Conservation (phyloP, 768 basidiomycete species). For the Suillus tomentosus region DNA sequence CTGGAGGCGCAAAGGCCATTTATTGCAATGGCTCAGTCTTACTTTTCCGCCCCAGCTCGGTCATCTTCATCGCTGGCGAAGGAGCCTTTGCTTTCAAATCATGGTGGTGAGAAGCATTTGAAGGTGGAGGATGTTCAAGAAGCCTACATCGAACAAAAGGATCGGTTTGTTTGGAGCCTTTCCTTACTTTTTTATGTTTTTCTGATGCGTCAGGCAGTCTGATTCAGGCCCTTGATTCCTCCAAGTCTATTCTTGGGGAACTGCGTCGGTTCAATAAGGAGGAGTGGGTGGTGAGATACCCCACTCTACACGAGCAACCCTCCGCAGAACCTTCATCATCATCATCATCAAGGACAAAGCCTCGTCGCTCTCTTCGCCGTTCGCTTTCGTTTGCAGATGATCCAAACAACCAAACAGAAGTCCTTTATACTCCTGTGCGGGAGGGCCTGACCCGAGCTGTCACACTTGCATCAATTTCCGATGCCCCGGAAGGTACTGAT, state of each 20-base stretch:
- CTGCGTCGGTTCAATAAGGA: conserved; percentile 81
- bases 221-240: conserved; percentile 73
- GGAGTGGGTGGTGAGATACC: conserved; percentile 90
- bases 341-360: conserved; percentile 26
- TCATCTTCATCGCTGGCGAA: conserved; percentile 10
- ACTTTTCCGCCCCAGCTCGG: conserved; percentile 6
- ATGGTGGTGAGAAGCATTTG: conserved; percentile 33
- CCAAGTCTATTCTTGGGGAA: conserved; percentile 67
- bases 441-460: conserved; percentile 57
- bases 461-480: conserved; percentile 56
- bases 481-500: conserved; percentile 41
- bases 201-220: conserved; percentile 49
- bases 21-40: conserved; percentile 11
- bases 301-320: conserved; percentile 59
- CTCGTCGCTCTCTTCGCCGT: conserved; percentile 53
- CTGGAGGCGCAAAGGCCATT: background rate
- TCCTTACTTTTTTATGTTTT: background rate
- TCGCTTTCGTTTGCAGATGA: conserved; percentile 88
- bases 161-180: conserved; percentile 52
- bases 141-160: conserved; percentile 72
- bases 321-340: conserved; percentile 26
- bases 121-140: conserved; percentile 76
- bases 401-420: conserved; percentile 64
- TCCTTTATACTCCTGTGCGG: conserved; percentile 55
- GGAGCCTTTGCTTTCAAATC: conserved; percentile 18